Percentiles rank a stretch among this genome's conserved stretches.
phyloP scores from a whole-genome alignment of 2,329 filamentous ascomycete species.

The Akanthomyces uredinophilus region DNA sequence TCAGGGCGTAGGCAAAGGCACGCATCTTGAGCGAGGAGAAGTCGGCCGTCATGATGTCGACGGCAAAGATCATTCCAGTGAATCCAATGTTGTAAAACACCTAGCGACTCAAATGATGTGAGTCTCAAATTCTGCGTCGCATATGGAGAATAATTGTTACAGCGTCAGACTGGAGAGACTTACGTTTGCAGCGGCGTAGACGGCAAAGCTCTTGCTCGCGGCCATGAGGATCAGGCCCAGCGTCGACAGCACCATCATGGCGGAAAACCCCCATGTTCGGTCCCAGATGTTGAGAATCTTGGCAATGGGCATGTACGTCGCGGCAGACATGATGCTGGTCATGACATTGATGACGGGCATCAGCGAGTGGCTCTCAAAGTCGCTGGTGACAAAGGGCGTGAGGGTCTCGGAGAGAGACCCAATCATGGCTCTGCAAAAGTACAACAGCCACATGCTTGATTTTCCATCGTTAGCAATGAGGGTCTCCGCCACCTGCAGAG shows the following conservation, averaged over 20 bases:
- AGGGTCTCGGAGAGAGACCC: background rate
- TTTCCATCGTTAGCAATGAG: background rate
- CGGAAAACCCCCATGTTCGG: conserved; percentile 30
- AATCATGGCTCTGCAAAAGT: conserved; percentile 12
- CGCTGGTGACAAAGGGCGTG: conserved; percentile 7
- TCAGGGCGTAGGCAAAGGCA: conserved; percentile 28
- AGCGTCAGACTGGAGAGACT: background rate
- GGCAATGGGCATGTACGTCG: conserved; percentile 28
- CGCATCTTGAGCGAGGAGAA: conserved; percentile 28
- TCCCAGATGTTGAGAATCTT: conserved; percentile 36
- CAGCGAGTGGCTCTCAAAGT: conserved; percentile 10
- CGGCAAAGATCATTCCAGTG: conserved; percentile 25
- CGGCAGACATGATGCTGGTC: conserved; percentile 27
- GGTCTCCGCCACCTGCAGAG: background rate
- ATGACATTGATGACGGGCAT: conserved; percentile 32
- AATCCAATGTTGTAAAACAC: conserved; percentile 55
- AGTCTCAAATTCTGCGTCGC: no score
- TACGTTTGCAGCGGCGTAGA: conserved; percentile 31
- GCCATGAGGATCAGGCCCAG: conserved; percentile 52
- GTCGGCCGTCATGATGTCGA: conserved; percentile 29
- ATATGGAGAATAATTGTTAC: no score
- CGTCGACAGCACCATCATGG: conserved; percentile 30
- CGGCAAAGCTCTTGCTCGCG: conserved; percentile 45
- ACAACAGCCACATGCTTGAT: conserved; percentile 16
- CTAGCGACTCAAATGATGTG: conserved; percentile 23